Base-by-base conservation (phyloP, 768 basidiomycete species). In the Lentinula aciculospora region DNA sequence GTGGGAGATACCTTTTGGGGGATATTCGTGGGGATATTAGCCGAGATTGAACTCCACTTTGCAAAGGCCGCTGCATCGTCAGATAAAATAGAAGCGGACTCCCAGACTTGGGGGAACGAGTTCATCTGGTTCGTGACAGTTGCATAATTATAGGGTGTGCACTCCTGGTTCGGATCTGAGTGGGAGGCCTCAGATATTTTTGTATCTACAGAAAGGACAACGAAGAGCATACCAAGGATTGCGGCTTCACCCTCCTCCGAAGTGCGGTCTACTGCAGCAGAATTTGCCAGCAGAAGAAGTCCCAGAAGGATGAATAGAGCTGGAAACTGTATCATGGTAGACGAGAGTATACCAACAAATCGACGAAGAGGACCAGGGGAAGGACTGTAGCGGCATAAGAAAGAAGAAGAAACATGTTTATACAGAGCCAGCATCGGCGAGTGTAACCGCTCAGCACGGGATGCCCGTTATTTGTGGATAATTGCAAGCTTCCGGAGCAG, bases 121-220 rank as follows among this genome's bases (percentile, higher is more conserved):
- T 27, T 47, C 46, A 36, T 37, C 32, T 46, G 45, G 13, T 34
- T 45, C 21, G 45, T 31, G 21, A 57, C 56, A 36, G 56, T 31
- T 9, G 56, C 29, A 27, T 57, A 57, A 27, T 32, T 19, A 46
- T 57, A 57, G 3, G 56, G 56, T 36, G 56, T n/a, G 34, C 56
- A 57, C 25, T 57, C 56, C 44, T 47, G 56, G 6, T 15, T n/a
- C 4, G 56, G 56, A 48, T 57, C 56, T 57, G 32, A 32, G 9
- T 34, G 21, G n/a, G 13, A 9, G 9, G 10, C 13, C 7, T 28
- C 1, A n/a, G 28, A 31, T 0, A 32, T 36, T 29, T 9, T 19
- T 29, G 49, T 13, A 53, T 19, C 28, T 15, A 8, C 10, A 50
- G 36, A 17, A 0, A 29, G 17, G 9, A 3, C n/a, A 17, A 17